Evolutionary conservation across 768 basidiomycete genomes (phyloP).

Genomic region (Lentinus tigrinus): DNA sequence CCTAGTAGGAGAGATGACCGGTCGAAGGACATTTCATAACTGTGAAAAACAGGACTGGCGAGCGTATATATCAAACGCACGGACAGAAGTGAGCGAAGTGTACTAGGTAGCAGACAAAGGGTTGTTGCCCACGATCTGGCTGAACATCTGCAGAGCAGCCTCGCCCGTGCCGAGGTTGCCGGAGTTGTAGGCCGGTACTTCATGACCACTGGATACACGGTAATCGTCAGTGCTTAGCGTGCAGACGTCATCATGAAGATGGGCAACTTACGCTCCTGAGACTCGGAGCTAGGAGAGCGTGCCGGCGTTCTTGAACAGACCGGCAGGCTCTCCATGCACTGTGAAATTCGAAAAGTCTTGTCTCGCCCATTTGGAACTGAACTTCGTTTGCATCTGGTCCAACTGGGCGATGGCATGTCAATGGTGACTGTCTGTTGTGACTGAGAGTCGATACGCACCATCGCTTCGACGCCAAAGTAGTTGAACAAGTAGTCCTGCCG

Average conservation of each 20-base stretch:
- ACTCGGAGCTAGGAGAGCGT: slow-evolving; percentile 54
- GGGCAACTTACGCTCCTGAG: slow-evolving; percentile 27
- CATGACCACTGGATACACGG: slow-evolving; percentile 19
- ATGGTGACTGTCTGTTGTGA: background rate
- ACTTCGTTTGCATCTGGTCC: slow-evolving; percentile 44
- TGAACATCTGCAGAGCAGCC: slow-evolving; percentile 31
- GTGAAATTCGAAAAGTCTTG: slow-evolving; percentile 48
- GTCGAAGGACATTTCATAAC: background rate
- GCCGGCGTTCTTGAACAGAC: slow-evolving; percentile 58
- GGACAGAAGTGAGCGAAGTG: too few species aligned
- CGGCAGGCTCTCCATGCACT: slow-evolving; percentile 48
- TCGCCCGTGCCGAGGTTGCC: slow-evolving; percentile 21
- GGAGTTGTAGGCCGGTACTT: slow-evolving; percentile 28
- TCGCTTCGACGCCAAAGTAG: slow-evolving; percentile 53
- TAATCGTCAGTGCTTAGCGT: background rate
- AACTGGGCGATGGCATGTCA: slow-evolving; percentile 29
- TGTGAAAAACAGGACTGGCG: too few species aligned
- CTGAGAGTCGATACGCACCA: slow-evolving; percentile 34
- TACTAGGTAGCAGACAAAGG: slow-evolving; percentile 21
- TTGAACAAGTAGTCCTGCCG: slow-evolving; percentile 49
- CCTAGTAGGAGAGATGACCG: too few species aligned
- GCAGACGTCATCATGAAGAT: background rate
- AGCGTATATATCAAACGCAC: too few species aligned
- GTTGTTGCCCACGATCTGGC: slow-evolving; percentile 24
- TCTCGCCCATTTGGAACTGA: slow-evolving; percentile 38